phyloP scores from a whole-genome alignment of 2,329 filamentous ascomycete genomes.

The Blastomyces silverae region DNA sequence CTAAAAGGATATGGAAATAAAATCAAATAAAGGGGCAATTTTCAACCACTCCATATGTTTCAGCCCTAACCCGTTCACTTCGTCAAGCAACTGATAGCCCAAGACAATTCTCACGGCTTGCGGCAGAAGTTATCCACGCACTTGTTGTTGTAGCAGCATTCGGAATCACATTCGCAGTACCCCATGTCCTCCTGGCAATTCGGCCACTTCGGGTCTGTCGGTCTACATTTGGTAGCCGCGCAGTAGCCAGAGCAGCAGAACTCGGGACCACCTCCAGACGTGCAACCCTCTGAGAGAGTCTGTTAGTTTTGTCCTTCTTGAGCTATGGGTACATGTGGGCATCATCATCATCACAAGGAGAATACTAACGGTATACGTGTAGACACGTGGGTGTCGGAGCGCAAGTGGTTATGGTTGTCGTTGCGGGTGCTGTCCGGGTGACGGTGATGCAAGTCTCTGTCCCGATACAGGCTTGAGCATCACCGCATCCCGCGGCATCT shows the following conservation, averaged over 20 bases:
- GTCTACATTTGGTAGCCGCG: constrained; percentile 12
- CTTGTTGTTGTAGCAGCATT: constrained; percentile 11
- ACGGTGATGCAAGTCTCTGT: constrained; percentile 11
- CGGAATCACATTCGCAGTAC: constrained; percentile 6
- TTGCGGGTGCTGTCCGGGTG: constrained; percentile 8
- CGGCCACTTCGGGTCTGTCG: constrained; percentile 12
- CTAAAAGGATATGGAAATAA: background rate
- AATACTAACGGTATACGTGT: constrained; percentile 10
- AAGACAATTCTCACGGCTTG: background rate
- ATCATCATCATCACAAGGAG: background rate
- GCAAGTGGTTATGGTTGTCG: constrained; percentile 9
- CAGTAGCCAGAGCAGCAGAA: constrained; percentile 11
- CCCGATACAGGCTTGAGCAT: constrained; percentile 5
- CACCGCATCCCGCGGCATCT: constrained; percentile 8
- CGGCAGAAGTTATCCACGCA: constrained; percentile 8
- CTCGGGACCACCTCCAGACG: constrained; percentile 1
- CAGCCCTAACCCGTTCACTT: background rate
- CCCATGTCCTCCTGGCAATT: constrained; percentile 9
- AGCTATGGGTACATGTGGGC: background rate
- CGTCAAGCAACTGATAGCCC: background rate
- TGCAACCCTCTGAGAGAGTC: constrained; percentile 1
- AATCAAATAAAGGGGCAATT: background rate
- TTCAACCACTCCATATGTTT: background rate
- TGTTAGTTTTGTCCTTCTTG: background rate
- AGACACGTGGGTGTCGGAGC: constrained; percentile 10